Base-by-base conservation (phyloP, 2,329 filamentous ascomycete species). In the Emmonsia crescens region DNA sequence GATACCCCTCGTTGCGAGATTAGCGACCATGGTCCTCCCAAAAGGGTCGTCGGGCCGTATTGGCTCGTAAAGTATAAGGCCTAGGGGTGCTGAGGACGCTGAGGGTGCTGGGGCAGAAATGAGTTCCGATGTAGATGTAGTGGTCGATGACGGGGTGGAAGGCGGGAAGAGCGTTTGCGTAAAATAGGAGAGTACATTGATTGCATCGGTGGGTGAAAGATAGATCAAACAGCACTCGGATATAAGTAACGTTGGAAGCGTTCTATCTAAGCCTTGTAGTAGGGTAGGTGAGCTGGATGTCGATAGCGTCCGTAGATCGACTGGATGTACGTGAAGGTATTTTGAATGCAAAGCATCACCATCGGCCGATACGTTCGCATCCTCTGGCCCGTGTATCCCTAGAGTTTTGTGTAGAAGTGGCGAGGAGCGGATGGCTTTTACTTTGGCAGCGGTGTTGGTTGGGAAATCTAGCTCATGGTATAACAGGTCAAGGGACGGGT, bases 201-300 rank as follows among this genome's bases (percentile, higher is more conserved):
- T 79, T 0, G 91, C 87, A 59, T 86, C 82, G 0, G 80, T 69
- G 0, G 86, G 81, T 9, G 86, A 81, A 1, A 99, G 82, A 70
- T 99, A 99, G 72, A 94, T 90, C 38, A 99, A 82, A 72, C 94
- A 99, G 80, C 94, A 97, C 75, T 99, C 94, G 0, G 93, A 97
- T 6, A 99, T 81, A 29, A 99, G 76, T 9, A 99, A 77, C 0
- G 94, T 99, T 0, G 94, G 91, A 0, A 89, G 68, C 29, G 71
- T 83, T 68, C 67, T 75, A 70, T 77, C 83, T 67, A 77, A 85
- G 66, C 80, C 80, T 24, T 70, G 67, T 4, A 84, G 70, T 19
- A 63, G 63, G 68, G 63, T 67, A 59, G 61, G 69, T 64, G 40
- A 64, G 62, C 58, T 68, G 29, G 52, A 57, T 14, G 64, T 60